Percentiles rank a stretch among this genome's conserved stretches.
Evolutionary conservation across 2,329 filamentous ascomycete genomes (phyloP).

Genomic region (Monilinia polystroma): DNA sequence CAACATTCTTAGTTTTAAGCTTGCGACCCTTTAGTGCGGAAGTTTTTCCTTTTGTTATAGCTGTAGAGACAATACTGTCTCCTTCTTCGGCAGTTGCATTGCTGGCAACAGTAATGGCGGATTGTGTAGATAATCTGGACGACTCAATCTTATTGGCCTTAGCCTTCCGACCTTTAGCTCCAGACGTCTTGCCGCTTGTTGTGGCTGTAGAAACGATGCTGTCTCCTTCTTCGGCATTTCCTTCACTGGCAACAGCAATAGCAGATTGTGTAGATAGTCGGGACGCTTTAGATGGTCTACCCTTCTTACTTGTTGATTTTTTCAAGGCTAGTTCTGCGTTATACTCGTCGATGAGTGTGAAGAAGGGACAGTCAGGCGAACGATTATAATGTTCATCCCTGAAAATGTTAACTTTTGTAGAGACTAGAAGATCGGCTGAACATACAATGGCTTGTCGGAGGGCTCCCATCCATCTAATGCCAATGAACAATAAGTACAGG

Average conservation of each 20-base stretch:
- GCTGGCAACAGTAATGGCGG: constrained; percentile 51
- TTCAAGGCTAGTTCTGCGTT: constrained; percentile 51
- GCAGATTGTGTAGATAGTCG: constrained; percentile 61
- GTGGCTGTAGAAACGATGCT: constrained; percentile 60
- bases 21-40: constrained; percentile 16
- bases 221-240: constrained; percentile 50
- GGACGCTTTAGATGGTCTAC: constrained; percentile 66
- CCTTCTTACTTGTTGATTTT: constrained; percentile 53
- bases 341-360: constrained; percentile 62
- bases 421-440: constrained; percentile 27
- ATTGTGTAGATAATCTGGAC: constrained; percentile 63
- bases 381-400: constrained; percentile 85
- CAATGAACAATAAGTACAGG: constrained; percentile 85
- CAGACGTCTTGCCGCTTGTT: constrained; percentile 57
- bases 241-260: constrained; percentile 51
- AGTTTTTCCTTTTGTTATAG: constrained; percentile 2
- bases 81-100: constrained; percentile 48
- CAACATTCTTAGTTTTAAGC: constrained; percentile 54
- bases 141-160: constrained; percentile 57
- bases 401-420: constrained; percentile 5
- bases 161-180: constrained; percentile 48
- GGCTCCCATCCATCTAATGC: constrained; percentile 94
- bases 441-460: constrained; percentile 82
- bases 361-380: constrained; percentile 79
- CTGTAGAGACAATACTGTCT: constrained; percentile 49